Conservation (phyloP, 495 filamentous ascomycete genomes). For the Trichoderma gamsii region DNA sequence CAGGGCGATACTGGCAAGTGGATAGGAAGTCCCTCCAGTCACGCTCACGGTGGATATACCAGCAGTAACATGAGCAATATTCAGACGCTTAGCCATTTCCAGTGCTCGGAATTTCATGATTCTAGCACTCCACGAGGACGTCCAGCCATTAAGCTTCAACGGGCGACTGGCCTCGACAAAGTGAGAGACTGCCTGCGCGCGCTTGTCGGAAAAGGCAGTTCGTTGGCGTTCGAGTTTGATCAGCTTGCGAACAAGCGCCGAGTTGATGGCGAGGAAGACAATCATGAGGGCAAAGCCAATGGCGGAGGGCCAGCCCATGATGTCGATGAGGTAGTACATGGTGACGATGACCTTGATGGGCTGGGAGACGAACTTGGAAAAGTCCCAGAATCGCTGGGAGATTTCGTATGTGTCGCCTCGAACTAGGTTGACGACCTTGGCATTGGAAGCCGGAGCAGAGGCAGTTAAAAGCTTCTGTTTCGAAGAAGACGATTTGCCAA, state of each 20-base stretch:
- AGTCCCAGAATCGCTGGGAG: constrained; percentile 76
- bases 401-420: constrained; percentile 76
- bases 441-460: constrained; percentile 57
- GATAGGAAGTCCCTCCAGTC: constrained; percentile 63
- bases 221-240: constrained; percentile 59
- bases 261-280: constrained; percentile 58
- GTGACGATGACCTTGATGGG: constrained; percentile 66
- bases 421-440: constrained; percentile 78
- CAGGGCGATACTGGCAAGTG: constrained; percentile 70
- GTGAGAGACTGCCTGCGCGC: constrained; percentile 69
- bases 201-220: constrained; percentile 60
- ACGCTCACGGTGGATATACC: constrained; percentile 56
- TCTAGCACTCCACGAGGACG: constrained; percentile 56
- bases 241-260: constrained; percentile 52
- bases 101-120: constrained; percentile 39
- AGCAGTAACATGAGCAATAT: constrained; percentile 53
- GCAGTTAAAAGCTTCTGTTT: constrained; percentile 29
- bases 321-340: constrained; percentile 60
- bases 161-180: constrained; percentile 81
- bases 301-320: constrained; percentile 75
- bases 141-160: constrained; percentile 44
- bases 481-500: constrained; percentile 11
- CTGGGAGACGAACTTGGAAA: constrained; percentile 57
- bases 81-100: constrained; percentile 60
- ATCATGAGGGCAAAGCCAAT: constrained; percentile 61